A percentile compares a stretch with the other conserved stretches of the same genome.
These are phyloP conservation scores for Naganishia sp. DNA, from an alignment of 1,284 basidiomycete species.

Conservation along the genomic window DNA sequence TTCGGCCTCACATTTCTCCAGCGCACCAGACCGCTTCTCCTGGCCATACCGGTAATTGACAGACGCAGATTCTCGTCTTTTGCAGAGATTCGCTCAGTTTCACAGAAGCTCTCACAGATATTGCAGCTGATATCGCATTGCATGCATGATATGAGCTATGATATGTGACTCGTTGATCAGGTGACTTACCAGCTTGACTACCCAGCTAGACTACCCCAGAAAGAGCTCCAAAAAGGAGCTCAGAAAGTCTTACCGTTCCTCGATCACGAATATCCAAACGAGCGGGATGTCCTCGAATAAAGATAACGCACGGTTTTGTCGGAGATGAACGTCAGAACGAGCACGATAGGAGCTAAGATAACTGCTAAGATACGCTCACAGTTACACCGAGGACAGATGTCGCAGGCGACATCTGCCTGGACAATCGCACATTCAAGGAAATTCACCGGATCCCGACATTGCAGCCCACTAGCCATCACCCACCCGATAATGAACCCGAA, in stretches of 20 bases:
- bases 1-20: no score
- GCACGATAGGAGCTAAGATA: not conserved
- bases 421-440: not conserved
- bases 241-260: no score
- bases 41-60: no score
- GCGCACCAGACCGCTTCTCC: no score
- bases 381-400: no score
- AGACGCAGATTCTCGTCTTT: no score
- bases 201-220: constrained; percentile 17
- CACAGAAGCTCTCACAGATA: no score
- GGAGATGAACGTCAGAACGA: constrained; percentile 9
- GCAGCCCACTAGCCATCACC: constrained; percentile 2
- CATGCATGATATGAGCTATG: no score
- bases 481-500: constrained; percentile 16
- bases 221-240: not conserved
- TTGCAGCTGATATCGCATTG: no score
- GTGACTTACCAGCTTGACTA: no score
- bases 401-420: not conserved
- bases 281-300: not conserved
- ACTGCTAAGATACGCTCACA: not conserved
- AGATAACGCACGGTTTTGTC: constrained; percentile 30
- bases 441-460: constrained; percentile 3
- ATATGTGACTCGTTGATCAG: no score
- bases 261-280: constrained; percentile 25
- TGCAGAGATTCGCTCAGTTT: no score